These are phyloP conservation scores for Venturia pyrina DNA, from an alignment of 2,329 filamentous ascomycete species.

Conservation along the genomic window DNA sequence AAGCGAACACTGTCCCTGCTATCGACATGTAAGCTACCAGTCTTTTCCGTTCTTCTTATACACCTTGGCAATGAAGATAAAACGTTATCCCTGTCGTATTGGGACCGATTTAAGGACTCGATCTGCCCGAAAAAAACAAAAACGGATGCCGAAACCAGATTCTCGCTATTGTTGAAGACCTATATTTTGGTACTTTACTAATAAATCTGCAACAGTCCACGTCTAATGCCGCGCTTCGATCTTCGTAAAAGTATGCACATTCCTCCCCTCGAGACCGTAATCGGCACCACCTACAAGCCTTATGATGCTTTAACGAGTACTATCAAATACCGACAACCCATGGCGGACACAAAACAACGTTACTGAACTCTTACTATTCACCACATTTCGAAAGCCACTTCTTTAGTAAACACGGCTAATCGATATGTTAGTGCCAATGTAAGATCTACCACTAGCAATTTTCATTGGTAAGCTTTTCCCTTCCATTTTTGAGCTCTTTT, in stretches of 20 bases:
- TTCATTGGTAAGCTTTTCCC: background rate
- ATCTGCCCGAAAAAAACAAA: no score
- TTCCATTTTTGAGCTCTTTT: conserved; percentile 1
- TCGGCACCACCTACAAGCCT: background rate
- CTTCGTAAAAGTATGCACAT: background rate
- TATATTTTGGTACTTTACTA: background rate
- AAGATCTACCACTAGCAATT: background rate
- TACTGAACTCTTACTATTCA: background rate
- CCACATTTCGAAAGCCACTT: background rate
- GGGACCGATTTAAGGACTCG: no score
- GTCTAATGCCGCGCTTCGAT: background rate
- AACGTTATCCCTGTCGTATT: conserved; percentile 3
- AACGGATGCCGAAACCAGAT: no score
- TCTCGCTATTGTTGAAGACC: no score
- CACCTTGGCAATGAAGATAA: background rate
- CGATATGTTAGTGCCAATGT: background rate
- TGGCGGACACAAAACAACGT: background rate
- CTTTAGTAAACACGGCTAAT: background rate
- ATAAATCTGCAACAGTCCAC: background rate
- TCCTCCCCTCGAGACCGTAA: background rate
- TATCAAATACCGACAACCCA: conserved; percentile 7
- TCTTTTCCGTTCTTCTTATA: background rate
- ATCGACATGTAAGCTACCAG: background rate
- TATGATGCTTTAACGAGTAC: conserved; percentile 4
- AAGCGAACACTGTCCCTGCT: no score